phyloP scores from a whole-genome alignment of 768 basidiomycete species.

The Filobasidium wieringae region DNA sequence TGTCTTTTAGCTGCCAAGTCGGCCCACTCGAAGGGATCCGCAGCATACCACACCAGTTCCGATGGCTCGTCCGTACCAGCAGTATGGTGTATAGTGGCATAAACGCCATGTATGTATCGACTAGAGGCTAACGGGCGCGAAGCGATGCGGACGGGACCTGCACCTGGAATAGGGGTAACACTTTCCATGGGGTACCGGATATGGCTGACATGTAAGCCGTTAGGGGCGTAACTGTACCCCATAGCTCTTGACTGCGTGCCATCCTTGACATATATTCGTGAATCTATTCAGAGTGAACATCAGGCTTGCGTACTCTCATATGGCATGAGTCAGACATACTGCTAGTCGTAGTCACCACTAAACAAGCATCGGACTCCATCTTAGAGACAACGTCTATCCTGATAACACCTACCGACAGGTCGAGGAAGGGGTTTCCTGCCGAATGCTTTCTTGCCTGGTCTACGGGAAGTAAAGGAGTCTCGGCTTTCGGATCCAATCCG shows the following conservation, averaged over 20 bases:
- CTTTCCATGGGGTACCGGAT: not conserved
- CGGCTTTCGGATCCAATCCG: constrained; percentile 39
- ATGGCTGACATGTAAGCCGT: not conserved
- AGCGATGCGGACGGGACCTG: not conserved
- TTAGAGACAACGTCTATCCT: constrained; percentile 16
- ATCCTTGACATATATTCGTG: not conserved
- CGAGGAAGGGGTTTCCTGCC: not conserved
- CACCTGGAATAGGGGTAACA: not conserved
- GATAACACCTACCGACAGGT: constrained; percentile 12
- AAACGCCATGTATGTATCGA: not conserved
- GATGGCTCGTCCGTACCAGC: not conserved
- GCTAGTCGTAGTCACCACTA: constrained; percentile 69
- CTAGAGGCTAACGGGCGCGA: not conserved
- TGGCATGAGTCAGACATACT: constrained; percentile 24
- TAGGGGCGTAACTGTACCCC: not conserved
- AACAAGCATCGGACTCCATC: constrained; percentile 45
- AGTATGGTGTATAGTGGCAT: not conserved
- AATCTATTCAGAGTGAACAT: not conserved
- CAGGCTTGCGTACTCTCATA: not conserved
- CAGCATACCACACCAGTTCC: not conserved
- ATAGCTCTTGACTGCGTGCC: not conserved
- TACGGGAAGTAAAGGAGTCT: constrained; percentile 36
- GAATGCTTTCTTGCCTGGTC: not conserved
- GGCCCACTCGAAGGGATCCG: not conserved
- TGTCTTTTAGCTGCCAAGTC: not conserved